Evolutionary conservation across 2,329 filamentous ascomycete species (phyloP).

Genomic region (Stromatinia cepivora): DNA sequence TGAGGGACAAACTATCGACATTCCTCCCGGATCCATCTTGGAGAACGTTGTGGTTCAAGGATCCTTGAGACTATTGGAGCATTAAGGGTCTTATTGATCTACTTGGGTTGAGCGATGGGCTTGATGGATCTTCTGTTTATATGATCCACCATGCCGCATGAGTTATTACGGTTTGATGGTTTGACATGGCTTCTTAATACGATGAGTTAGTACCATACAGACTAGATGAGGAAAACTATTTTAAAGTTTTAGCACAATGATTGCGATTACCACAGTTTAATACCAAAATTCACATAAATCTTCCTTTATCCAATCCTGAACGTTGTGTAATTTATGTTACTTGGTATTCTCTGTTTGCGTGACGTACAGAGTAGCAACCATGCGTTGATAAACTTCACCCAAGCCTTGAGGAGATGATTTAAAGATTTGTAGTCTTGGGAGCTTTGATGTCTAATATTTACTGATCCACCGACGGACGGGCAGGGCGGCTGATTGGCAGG

Average conservation of each 20-base stretch:
- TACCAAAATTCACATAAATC: conserved; percentile 6
- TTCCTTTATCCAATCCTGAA: background rate
- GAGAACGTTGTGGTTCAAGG: conserved; percentile 99
- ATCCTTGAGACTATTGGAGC: conserved; percentile 74
- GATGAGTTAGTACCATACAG: conserved; percentile 17
- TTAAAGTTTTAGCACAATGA: conserved; percentile 9
- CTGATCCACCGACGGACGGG: background rate
- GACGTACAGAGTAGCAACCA: conserved; percentile 8
- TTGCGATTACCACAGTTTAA: conserved; percentile 11
- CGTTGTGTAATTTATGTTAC: background rate
- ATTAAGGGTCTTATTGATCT: conserved; percentile 47
- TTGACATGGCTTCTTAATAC: conserved; percentile 21
- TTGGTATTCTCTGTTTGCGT: conserved; percentile 1
- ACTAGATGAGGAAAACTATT: conserved; percentile 16
- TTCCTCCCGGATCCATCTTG: conserved; percentile 92
- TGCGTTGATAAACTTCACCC: background rate
- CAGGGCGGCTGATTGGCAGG: background rate
- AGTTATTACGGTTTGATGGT: conserved; percentile 13
- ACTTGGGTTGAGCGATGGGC: conserved; percentile 16
- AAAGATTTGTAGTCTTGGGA: background rate
- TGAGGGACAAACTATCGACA: conserved; percentile 96
- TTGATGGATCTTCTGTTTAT: conserved; percentile 22
- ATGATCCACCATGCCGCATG: conserved; percentile 1
- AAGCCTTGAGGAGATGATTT: background rate
- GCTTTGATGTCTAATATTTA: background rate